These are phyloP conservation scores for Beta macrorhiza DNA, from an alignment of 179 eudicot species.

Conservation along the genomic window DNA sequence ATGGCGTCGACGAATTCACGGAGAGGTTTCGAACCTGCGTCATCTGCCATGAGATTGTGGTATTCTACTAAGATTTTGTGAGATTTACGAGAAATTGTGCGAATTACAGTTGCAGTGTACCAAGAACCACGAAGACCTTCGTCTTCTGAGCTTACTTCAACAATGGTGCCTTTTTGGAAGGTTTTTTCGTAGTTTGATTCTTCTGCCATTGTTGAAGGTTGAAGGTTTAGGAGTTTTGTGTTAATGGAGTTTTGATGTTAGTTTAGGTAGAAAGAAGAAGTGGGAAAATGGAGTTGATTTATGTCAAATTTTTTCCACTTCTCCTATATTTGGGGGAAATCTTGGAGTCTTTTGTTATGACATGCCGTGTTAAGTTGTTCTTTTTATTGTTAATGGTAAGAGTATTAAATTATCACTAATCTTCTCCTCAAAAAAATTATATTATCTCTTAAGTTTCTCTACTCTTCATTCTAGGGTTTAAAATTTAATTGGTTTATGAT, in stretches of 20 bases:
- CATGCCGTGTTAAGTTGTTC: too few relatives aligned
- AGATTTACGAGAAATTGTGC: conserved; percentile 26
- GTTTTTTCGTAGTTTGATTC: conserved; percentile 23
- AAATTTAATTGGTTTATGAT: too few relatives aligned
- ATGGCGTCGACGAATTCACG: conserved; percentile 42
- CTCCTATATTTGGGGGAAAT: neutral
- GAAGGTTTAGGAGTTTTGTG: neutral
- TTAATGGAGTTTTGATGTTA: neutral
- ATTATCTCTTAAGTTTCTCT: too few relatives aligned
- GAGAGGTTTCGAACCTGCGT: conserved; percentile 29
- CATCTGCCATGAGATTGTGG: conserved; percentile 43
- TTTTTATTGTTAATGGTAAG: too few relatives aligned
- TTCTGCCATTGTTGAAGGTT: conserved; percentile 11
- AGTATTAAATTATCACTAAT: too few relatives aligned
- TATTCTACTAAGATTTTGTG: conserved; percentile 44
- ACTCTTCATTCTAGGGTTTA: too few relatives aligned
- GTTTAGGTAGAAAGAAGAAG: too few relatives aligned
- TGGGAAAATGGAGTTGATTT: too few relatives aligned
- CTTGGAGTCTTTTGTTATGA: too few relatives aligned
- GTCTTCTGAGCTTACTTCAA: conserved; percentile 61
- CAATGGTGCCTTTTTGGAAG: conserved; percentile 42
- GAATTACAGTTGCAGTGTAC: conserved; percentile 60
- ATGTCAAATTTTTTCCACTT: neutral
- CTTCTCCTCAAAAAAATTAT: too few relatives aligned
- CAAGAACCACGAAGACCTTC: conserved; percentile 66